phyloP scores from a whole-genome alignment of 257 asterid genomes.

The Solanum pimpinellifolium region DNA sequence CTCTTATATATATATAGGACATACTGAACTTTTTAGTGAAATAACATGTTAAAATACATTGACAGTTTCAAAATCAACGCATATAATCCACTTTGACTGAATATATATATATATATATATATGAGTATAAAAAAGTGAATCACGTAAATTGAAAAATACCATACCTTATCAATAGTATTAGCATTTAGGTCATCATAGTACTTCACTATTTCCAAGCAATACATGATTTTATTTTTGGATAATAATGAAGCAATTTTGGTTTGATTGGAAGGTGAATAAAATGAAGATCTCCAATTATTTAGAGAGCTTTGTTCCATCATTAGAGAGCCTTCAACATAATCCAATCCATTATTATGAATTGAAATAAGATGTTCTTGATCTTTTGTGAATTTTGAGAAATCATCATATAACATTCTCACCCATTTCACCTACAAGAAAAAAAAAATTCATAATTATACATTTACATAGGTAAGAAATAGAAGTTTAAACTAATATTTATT shows the following conservation, averaged over 20 bases:
- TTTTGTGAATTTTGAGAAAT: slow-evolving; percentile 29
- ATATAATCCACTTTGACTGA: neutral
- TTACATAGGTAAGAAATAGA: neutral
- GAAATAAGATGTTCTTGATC: slow-evolving; percentile 39
- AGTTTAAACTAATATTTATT: no score
- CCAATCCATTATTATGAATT: slow-evolving; percentile 4
- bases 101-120: neutral
- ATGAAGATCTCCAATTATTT: slow-evolving; percentile 28
- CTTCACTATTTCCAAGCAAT: slow-evolving; percentile 41
- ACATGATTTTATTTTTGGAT: slow-evolving; percentile 23
- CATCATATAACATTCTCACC: slow-evolving; percentile 32
- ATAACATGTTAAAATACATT: neutral
- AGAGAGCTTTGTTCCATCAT: slow-evolving; percentile 12
- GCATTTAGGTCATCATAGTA: slow-evolving; percentile 19
- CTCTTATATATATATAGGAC: rapidly evolving
- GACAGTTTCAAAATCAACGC: neutral
- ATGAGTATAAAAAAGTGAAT: neutral
- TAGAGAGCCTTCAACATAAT: slow-evolving; percentile 39
- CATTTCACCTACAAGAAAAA: slow-evolving; percentile 28
- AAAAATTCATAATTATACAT: neutral
- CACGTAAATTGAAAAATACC: neutral
- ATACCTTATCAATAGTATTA: slow-evolving; percentile 27
- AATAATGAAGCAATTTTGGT: slow-evolving; percentile 15
- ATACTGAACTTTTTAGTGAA: no score
- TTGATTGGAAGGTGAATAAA: slow-evolving; percentile 21